Conservation (phyloP, 1,284 basidiomycete species). For the Coniferiporia sulphurascens region DNA sequence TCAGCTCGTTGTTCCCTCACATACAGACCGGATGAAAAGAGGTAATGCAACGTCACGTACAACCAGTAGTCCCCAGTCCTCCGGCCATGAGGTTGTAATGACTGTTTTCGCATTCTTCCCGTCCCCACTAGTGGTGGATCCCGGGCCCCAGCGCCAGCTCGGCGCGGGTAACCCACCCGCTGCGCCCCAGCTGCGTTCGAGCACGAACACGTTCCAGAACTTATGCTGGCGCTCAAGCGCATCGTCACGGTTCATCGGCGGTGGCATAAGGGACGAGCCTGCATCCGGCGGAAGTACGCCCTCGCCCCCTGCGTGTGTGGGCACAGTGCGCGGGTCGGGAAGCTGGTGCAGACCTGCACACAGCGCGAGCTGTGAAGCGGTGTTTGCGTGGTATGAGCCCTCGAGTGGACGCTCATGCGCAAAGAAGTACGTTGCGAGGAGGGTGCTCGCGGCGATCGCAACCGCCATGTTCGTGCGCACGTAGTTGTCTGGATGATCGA, state of each 20-base stretch:
- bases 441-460: constrained; percentile 7
- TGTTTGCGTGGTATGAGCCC: constrained; percentile 16
- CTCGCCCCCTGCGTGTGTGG: not conserved
- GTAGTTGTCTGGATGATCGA: not conserved
- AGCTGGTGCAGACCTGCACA: constrained; percentile 13
- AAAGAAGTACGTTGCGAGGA: constrained; percentile 17
- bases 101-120: constrained; percentile 2
- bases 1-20: not conserved
- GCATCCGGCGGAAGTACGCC: not conserved
- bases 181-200: constrained; percentile 16
- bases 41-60: constrained; percentile 9
- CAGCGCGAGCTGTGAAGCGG: constrained; percentile 9
- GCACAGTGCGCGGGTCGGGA: not conserved
- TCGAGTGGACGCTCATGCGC: constrained; percentile 13
- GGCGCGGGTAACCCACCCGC: constrained; percentile 3
- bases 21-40: not conserved
- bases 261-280: not conserved
- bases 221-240: constrained; percentile 9
- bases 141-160: constrained; percentile 1
- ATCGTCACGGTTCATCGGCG: not conserved
- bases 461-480: not conserved
- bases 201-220: constrained; percentile 17
- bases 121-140: not conserved
- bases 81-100: constrained; percentile 13
- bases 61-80: constrained; percentile 7